A percentile compares a stretch with the other conserved stretches of the same genome.
These are phyloP conservation scores for Priceomyces haplophilus DNA, from an alignment of 805 yeast species.

Conservation along the genomic window DNA sequence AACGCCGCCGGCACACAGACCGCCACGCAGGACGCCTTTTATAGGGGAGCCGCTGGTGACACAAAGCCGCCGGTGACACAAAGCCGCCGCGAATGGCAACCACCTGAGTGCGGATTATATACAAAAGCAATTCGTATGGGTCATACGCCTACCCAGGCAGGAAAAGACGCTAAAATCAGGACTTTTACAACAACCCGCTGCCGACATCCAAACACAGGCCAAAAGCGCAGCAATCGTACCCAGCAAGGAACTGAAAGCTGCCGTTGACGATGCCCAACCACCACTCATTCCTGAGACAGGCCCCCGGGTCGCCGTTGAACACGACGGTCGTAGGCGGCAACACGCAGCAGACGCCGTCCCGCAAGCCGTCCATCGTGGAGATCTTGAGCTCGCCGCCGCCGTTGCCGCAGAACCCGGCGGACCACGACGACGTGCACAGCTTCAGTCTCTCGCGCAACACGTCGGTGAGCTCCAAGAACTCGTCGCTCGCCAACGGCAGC, in stretches of 20 bases:
- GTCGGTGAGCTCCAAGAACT: slow-evolving; percentile 24
- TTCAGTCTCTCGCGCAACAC: slow-evolving; percentile 38
- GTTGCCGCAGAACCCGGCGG: slow-evolving; percentile 41
- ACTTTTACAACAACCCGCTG: neutral
- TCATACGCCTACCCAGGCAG: slow-evolving; percentile 7
- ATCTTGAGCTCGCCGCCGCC: slow-evolving; percentile 76
- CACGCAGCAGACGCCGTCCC: slow-evolving; percentile 18
- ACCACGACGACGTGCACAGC: slow-evolving; percentile 36
- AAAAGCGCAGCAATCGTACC: neutral
- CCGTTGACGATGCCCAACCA: slow-evolving; percentile 15
- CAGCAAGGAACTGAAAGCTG: neutral
- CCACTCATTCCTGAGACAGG: slow-evolving; percentile 17
- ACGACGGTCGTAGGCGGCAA: slow-evolving; percentile 5
- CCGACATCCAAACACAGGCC: neutral
- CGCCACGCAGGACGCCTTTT: no score
- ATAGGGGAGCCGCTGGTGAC: no score
- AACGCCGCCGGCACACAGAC: no score
- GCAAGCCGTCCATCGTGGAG: slow-evolving; percentile 70
- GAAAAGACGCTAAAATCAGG: neutral
- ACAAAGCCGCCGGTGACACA: no score
- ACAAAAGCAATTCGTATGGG: slow-evolving; percentile 7
- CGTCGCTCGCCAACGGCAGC: slow-evolving; percentile 14
- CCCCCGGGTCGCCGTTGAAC: slow-evolving; percentile 14
- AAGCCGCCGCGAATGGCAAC: no score
- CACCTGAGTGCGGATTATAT: neutral